These are phyloP conservation scores for Penicillium sp. DNA, from an alignment of 2,329 filamentous ascomycete genomes.

Conservation along the genomic window DNA sequence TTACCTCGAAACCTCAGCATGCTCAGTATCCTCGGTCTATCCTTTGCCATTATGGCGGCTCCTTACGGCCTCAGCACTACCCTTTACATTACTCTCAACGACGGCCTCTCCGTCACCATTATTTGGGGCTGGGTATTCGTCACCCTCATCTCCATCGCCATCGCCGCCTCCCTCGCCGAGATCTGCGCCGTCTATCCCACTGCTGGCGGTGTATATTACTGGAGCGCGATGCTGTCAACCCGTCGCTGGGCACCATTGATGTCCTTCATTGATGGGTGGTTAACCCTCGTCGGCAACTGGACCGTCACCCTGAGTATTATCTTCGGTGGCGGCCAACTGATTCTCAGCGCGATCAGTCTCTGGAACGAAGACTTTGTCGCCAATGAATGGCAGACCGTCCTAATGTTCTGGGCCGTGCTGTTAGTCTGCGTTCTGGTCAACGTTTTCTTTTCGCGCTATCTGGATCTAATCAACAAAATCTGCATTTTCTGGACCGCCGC, in stretches of 20 bases:
- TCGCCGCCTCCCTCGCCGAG: slow-evolving; percentile 69
- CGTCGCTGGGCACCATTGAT: slow-evolving; percentile 69
- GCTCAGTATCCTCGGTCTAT: slow-evolving; percentile 70
- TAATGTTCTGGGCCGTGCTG: slow-evolving; percentile 75
- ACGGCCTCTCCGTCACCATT: slow-evolving; percentile 71
- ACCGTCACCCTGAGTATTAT: slow-evolving; percentile 70
- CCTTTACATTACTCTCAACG: slow-evolving; percentile 68
- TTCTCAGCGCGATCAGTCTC: slow-evolving; percentile 69
- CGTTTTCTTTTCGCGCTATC: slow-evolving; percentile 63
- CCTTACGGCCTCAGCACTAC: slow-evolving; percentile 71
- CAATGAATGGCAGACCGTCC: slow-evolving; percentile 70
- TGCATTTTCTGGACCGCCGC: slow-evolving; percentile 74
- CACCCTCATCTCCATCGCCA: slow-evolving; percentile 65
- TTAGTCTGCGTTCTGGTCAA: slow-evolving; percentile 67
- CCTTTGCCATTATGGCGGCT: slow-evolving; percentile 76
- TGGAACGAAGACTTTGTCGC: slow-evolving; percentile 72
- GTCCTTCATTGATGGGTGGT: slow-evolving; percentile 72
- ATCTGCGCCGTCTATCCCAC: slow-evolving; percentile 72
- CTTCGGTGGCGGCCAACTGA: slow-evolving; percentile 72
- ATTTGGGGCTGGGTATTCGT: slow-evolving; percentile 73
- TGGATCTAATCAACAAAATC: slow-evolving; percentile 72
- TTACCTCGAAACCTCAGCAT: slow-evolving; percentile 69
- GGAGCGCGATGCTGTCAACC: slow-evolving; percentile 70
- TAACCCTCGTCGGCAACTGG: slow-evolving; percentile 75
- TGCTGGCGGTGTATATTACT: slow-evolving; percentile 72